These are phyloP conservation scores for Torulaspora microellipsoides DNA, from an alignment of 805 yeast genomes.

Conservation along the genomic window DNA sequence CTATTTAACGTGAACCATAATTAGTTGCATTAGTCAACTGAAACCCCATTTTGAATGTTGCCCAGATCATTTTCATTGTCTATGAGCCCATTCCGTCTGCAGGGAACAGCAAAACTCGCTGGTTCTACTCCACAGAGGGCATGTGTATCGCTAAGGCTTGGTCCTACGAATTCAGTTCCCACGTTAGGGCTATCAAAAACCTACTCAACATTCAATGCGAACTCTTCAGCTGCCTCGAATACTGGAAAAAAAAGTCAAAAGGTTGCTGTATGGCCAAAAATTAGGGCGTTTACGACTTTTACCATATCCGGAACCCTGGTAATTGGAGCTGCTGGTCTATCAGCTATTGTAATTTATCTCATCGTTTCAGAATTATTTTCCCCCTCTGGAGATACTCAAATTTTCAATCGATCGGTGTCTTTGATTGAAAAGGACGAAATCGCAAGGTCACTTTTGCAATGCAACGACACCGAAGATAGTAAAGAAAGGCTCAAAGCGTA, in stretches of 20 bases:
- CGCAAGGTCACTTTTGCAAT: slow-evolving; percentile 54
- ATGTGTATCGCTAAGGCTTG: too few relatives aligned
- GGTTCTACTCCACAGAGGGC: too few relatives aligned
- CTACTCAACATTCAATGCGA: slow-evolving; percentile 13
- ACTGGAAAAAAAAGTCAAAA: slow-evolving; percentile 17
- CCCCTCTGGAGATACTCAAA: slow-evolving; percentile 88
- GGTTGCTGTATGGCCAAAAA: slow-evolving; percentile 42
- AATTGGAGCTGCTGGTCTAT: slow-evolving; percentile 62
- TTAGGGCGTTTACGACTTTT: slow-evolving; percentile 57
- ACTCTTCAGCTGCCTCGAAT: slow-evolving; percentile 3
- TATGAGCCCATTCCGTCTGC: too few relatives aligned
- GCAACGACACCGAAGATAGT: slow-evolving; percentile 37
- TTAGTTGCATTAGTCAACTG: too few relatives aligned
- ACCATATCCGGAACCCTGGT: slow-evolving; percentile 58
- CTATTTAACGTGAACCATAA: too few relatives aligned
- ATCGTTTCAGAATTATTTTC: slow-evolving; percentile 75
- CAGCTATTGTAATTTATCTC: slow-evolving; percentile 65
- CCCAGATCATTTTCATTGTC: too few relatives aligned
- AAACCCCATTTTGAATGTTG: too few relatives aligned
- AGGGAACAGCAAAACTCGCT: too few relatives aligned
- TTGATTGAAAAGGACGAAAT: slow-evolving; percentile 63
- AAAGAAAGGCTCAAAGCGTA: slow-evolving; percentile 72
- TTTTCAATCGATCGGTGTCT: slow-evolving; percentile 81
- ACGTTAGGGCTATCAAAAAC: neutral
- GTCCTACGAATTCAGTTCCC: too few relatives aligned